phyloP scores from a whole-genome alignment of 164 flowering plant species.

The Hamamelis virginiana region DNA sequence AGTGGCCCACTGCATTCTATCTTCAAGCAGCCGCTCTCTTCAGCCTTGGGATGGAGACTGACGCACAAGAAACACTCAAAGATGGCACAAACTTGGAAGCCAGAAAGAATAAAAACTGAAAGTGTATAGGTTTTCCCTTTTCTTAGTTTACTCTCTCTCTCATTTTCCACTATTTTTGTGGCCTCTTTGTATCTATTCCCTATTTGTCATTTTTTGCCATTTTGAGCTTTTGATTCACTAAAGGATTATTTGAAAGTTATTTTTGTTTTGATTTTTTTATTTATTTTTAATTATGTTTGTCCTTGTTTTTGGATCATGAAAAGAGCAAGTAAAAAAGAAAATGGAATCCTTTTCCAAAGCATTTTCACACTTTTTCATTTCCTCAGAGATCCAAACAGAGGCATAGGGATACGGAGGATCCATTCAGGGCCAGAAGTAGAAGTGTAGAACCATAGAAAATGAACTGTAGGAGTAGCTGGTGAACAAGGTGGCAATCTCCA shows the following conservation, averaged over 20 bases:
- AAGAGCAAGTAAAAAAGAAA: too few relatives aligned
- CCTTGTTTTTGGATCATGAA: too few relatives aligned
- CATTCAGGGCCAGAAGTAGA: too few relatives aligned
- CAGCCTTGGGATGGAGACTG: conserved; percentile 83
- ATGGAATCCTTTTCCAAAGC: too few relatives aligned
- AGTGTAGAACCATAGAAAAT: too few relatives aligned
- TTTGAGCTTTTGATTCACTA: neutral
- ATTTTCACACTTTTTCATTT: too few relatives aligned
- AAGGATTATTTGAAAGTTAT: conserved; percentile 9
- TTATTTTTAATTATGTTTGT: too few relatives aligned
- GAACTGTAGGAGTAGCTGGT: too few relatives aligned
- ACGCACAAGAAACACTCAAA: conserved; percentile 73
- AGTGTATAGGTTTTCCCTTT: conserved; percentile 39
- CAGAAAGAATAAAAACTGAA: conserved; percentile 57
- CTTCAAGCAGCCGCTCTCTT: conserved; percentile 83
- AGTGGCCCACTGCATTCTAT: conserved; percentile 84
- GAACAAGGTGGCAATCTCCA: too few relatives aligned
- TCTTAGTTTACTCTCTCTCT: neutral
- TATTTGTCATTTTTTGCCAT: neutral
- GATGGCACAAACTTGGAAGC: conserved; percentile 75
- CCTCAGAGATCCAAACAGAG: too few relatives aligned
- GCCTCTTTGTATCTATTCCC: conserved; percentile 17
- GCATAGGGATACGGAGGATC: too few relatives aligned
- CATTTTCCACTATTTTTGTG: neutral
- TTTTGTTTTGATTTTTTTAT: too few relatives aligned